Evolutionary conservation across 2,329 filamentous ascomycete species (phyloP), one percentile per base, ranked within the genome.

Genomic region (Botrytis medusae): DNA sequence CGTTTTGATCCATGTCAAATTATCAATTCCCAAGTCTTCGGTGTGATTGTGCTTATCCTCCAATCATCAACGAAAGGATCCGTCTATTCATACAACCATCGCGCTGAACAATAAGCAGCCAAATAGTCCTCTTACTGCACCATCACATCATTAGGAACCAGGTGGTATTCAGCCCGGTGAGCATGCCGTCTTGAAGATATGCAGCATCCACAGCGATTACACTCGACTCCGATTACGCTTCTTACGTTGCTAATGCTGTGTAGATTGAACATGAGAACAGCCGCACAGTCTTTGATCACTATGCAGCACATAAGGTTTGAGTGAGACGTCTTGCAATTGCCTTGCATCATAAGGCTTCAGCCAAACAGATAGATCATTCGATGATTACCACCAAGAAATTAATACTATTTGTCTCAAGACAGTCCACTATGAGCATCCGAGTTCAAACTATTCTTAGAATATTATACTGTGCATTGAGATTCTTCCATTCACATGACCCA

Each of bases 311-410:
- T 29, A 48, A 65, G 63, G 34, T 67, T 54, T 67, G 46, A 40
- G 46, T 68, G 46, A 68, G 46, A 68, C 34, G 64, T 54, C 51
- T 51, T 37, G 42, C 64, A 54, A 64, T 54, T 68, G 34, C 64
- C 46, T 54, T 68, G 40, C 46, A 40, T 54, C 32, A 68, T 68
- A 34, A 54, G 32, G 64, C 64, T 22, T 54, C 64, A 7, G 64
- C 25, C 37, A 54, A 57, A 57, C 51, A 57, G 51, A 57, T 29
- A 29, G n/a, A 16, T 57, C 51, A 54, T 25, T 20, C 6, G 22
- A 25, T 51, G 44, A 37, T 40, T 29, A 42, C 32, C 25, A 67
- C 22, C 6, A 42, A 37, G 46, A 68, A 54, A 54, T 20, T n/a
- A 68, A 9, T 29, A 42, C 64, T 29, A 10, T 40, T 40, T 68